Evolutionary conservation across 177 flowering plant genomes (phyloP), one percentile per base, ranked within the genome.

Genomic region (Vitis hybrid): DNA sequence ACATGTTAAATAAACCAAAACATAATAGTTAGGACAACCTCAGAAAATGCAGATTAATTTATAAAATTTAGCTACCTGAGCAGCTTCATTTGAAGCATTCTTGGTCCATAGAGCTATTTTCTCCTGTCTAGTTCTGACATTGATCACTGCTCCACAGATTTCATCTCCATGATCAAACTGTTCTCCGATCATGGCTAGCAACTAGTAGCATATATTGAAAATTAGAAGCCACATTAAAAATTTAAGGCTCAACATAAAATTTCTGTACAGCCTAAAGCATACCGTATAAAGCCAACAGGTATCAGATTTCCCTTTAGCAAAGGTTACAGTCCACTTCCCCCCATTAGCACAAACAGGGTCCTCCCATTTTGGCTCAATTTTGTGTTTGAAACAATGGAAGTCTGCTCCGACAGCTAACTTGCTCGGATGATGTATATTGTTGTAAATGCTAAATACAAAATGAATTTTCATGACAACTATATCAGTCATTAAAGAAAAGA

Each of bases 301-400:
- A 75, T 93, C 98, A 52, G 97, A 82, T 80, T 87, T 90, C 60
- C 89, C 93, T 74, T 79, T 82, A 1, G 72, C 1, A 68, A 81
- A 84, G 72, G 24, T 84, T 46, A 86, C 70, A 67, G 95, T 89
- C 98, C 99, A 95, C 70, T 90, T 95, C 68, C 99, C 99, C 51
- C 99, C 99, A 78, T 91, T 90, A 51, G 95, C 88, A 82, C 99
- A 95, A 56, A 89, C 75, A 57, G 99, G 99, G 70, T 95, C 98
- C 81, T 95, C 99, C 99, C 99, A 95, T 67, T 89, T 93, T 19
- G 99, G 99, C 80, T 90, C 93, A 78, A 95, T 91, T 72, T 88
- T 85, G 71, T 88, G 0, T 69, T 95, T 95, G 75, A 95, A 95
- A 64, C 97, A 93, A 67, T 95, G 62, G 49, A 95, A 82, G 72